These are phyloP conservation scores for Aspergillus nomiae DNA, from an alignment of 2,329 filamentous ascomycete species.

Conservation along the genomic window DNA sequence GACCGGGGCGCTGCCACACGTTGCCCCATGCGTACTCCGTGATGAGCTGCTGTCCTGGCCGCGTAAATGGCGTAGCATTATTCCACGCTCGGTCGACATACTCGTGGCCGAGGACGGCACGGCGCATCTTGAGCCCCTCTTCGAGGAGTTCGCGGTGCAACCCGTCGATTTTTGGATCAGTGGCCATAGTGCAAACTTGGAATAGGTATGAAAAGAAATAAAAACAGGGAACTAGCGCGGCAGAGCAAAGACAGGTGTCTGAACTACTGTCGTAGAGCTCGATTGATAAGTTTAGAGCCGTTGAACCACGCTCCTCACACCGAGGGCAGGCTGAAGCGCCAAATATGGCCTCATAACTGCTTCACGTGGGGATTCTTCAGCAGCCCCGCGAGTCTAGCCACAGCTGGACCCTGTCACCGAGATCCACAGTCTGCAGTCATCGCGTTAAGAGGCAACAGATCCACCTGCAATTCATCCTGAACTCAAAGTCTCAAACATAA, in stretches of 20 bases:
- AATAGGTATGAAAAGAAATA: not conserved
- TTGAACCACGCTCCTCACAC: not conserved
- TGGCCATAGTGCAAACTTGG: not conserved
- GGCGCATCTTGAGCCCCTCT: slow-evolving; percentile 11
- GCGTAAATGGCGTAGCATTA: slow-evolving; percentile 26
- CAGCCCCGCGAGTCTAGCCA: not conserved
- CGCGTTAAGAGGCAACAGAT: not conserved
- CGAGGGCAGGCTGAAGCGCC: not conserved
- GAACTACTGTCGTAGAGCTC: not conserved
- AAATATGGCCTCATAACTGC: not conserved
- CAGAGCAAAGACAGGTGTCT: not conserved
- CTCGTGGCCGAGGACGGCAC: slow-evolving; percentile 13
- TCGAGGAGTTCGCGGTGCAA: slow-evolving; percentile 2
- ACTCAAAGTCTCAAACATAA: not conserved
- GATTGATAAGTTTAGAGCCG: not conserved
- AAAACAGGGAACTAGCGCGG: not conserved
- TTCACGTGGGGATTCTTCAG: not conserved
- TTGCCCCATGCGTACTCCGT: slow-evolving; percentile 15
- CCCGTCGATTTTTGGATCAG: not conserved
- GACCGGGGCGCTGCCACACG: slow-evolving; percentile 12
- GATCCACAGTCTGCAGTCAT: not conserved
- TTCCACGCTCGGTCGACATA: slow-evolving; percentile 21
- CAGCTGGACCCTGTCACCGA: not conserved
- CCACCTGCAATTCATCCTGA: not conserved
- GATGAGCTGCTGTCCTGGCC: slow-evolving; percentile 24